Evolutionary conservation across 768 basidiomycete species (phyloP).

Genomic region (Lactifluus volemus): DNA sequence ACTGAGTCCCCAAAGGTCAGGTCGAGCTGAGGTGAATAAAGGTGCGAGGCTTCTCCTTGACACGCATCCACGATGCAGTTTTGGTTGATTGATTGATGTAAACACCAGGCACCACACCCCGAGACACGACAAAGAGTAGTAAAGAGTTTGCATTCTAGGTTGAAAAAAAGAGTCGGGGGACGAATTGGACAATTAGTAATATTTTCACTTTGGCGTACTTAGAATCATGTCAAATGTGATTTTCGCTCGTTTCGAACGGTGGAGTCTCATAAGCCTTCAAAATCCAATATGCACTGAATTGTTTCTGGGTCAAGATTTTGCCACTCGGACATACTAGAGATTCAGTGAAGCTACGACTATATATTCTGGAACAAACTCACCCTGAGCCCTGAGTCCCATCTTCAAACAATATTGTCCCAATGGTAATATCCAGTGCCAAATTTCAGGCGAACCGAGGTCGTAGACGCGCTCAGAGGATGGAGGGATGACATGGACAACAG

Average conservation of each 20-base stretch:
- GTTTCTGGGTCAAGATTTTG: conserved; percentile 16
- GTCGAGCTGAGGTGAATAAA: conserved; percentile 28
- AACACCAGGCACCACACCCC: conserved; percentile 1
- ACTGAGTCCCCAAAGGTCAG: conserved; percentile 24
- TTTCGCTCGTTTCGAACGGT: neutral
- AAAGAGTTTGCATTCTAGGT: neutral
- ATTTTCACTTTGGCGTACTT: too few relatives aligned
- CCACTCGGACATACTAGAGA: neutral
- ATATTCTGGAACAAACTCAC: neutral
- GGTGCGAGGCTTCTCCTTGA: conserved; percentile 26
- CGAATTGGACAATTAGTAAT: neutral
- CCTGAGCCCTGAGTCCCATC: neutral
- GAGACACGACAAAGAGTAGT: too few relatives aligned
- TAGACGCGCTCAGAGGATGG: too few relatives aligned
- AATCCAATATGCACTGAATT: conserved; percentile 6
- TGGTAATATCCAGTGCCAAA: too few relatives aligned
- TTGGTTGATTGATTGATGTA: neutral
- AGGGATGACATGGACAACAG: too few relatives aligned
- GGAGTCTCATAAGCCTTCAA: too few relatives aligned
- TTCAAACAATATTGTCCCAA: neutral
- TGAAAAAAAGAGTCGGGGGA: neutral
- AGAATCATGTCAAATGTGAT: neutral
- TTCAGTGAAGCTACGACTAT: neutral
- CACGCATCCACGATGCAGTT: neutral
- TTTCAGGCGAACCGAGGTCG: conserved; percentile 10